Evolutionary conservation across 805 yeast species (phyloP).

Genomic region (Yarrowia sp.): DNA sequence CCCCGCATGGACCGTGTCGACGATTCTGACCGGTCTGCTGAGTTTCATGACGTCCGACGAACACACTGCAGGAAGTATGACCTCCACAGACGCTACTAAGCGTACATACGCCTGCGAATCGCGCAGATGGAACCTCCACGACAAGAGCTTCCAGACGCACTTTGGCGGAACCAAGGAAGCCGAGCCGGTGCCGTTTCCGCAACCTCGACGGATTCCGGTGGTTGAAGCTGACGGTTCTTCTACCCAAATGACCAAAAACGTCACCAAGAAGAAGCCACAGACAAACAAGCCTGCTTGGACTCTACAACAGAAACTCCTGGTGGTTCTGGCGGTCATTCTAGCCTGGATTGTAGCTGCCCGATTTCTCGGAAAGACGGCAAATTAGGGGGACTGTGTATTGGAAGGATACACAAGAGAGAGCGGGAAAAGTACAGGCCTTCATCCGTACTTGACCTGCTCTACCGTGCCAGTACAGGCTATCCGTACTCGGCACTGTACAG

Average conservation of each 20-base stretch:
- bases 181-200: not conserved
- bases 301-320: not conserved
- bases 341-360: slow-evolving; percentile 23
- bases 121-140: slow-evolving; percentile 53
- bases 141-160: slow-evolving; percentile 9
- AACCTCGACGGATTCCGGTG: not conserved
- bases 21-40: slow-evolving; percentile 80
- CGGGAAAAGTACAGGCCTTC: no score
- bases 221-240: not conserved
- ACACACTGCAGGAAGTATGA: slow-evolving; percentile 77
- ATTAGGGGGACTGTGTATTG: not conserved
- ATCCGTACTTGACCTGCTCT: no score
- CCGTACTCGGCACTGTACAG: no score
- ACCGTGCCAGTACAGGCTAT: no score
- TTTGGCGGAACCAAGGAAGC: slow-evolving; percentile 16
- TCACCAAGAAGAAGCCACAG: slow-evolving; percentile 6
- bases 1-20: slow-evolving; percentile 93
- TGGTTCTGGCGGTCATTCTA: slow-evolving; percentile 6
- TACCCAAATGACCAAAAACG: not conserved
- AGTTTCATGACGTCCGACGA: slow-evolving; percentile 93
- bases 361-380: slow-evolving; percentile 12
- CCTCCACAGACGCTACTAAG: slow-evolving; percentile 61
- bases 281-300: not conserved
- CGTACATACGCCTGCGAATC: slow-evolving; percentile 57
- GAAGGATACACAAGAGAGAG: no score